These are phyloP conservation scores for Colletotrichum shisoi DNA, from an alignment of 2,329 filamentous ascomycete species.

Conservation along the genomic window DNA sequence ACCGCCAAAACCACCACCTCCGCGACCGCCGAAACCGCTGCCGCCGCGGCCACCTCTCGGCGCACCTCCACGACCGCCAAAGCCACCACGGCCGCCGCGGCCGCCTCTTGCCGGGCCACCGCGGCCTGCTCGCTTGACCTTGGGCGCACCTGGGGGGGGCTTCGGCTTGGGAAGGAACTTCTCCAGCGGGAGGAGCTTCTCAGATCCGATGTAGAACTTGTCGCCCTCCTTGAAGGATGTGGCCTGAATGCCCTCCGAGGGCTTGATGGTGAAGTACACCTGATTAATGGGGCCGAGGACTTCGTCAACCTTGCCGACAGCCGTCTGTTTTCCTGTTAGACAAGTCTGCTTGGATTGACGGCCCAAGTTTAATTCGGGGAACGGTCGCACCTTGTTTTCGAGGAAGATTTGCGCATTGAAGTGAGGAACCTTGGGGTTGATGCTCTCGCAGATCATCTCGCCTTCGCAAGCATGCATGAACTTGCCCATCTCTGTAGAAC, in stretches of 20 bases:
- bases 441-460: slow-evolving; percentile 96
- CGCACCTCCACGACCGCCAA: slow-evolving; percentile 41
- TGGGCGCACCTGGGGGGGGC: slow-evolving; percentile 68
- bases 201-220: slow-evolving; percentile 94
- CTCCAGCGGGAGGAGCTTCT: slow-evolving; percentile 94
- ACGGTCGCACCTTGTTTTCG: slow-evolving; percentile 82
- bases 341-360: not conserved
- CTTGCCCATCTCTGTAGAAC: slow-evolving; percentile 79
- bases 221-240: slow-evolving; percentile 94
- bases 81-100: slow-evolving; percentile 52
- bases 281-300: slow-evolving; percentile 97
- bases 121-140: slow-evolving; percentile 66
- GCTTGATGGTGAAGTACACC: slow-evolving; percentile 98
- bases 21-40: slow-evolving; percentile 44
- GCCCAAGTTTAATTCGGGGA: not conserved
- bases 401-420: slow-evolving; percentile 99
- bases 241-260: slow-evolving; percentile 93
- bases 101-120: slow-evolving; percentile 53
- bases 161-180: slow-evolving; percentile 97
- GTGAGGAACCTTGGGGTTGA: slow-evolving; percentile 95
- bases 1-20: slow-evolving; percentile 25
- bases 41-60: slow-evolving; percentile 43
- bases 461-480: slow-evolving; percentile 96
- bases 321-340: slow-evolving; percentile 61
- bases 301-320: slow-evolving; percentile 97